Base-by-base conservation (phyloP, 306 rosid genomes). In the Betula pendula region DNA sequence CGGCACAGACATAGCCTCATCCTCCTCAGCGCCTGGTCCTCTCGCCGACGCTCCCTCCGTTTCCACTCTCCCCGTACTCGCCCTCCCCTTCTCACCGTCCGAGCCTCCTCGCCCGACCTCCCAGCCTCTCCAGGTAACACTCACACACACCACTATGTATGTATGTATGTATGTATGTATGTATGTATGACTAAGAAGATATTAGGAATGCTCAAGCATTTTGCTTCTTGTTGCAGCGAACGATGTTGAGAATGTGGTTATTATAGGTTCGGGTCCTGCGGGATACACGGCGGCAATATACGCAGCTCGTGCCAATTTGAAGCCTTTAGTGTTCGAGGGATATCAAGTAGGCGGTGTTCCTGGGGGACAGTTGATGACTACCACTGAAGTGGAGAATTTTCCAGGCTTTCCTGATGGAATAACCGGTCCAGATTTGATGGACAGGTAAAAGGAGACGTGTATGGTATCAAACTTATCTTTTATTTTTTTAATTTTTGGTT, bases 321-420 rank as follows among this genome's bases (percentile, higher is more conserved):
- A 94, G 82, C 98, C 98, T 67, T 80, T 92, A 35, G 94, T 94
- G 80, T 92, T 94, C 35, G 98, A 94, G 86, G 98, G 98, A 16
- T 94, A 87, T 79, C 98, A 92, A 72, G 83, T 81, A 16, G 98
- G 98, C 50, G 97, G 97, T 76, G 96, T 90, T 72, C 98, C 98
- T 3, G 97, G 98, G 79, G 98, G 97, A 24, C 98, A 94, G 81
- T 85, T 94, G 82, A 94, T 94, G 98, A 94, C 98, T 67, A 92
- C 98, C 31, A 94, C 94, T 59, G 98, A 94, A 83, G 97, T 94
- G 45, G 98, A 94, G 86, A 94, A 94, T 71, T 94, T 92, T 76
- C 98, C 98, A 13, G 98, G 98, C 49, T 94, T 94, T 81, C 97
- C 98, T 0, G 98, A 94, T 40, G 97, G 98, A 60, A 88, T 94